phyloP scores from a whole-genome alignment of 345 rosid genomes.

The Rubroshorea leprosula region DNA sequence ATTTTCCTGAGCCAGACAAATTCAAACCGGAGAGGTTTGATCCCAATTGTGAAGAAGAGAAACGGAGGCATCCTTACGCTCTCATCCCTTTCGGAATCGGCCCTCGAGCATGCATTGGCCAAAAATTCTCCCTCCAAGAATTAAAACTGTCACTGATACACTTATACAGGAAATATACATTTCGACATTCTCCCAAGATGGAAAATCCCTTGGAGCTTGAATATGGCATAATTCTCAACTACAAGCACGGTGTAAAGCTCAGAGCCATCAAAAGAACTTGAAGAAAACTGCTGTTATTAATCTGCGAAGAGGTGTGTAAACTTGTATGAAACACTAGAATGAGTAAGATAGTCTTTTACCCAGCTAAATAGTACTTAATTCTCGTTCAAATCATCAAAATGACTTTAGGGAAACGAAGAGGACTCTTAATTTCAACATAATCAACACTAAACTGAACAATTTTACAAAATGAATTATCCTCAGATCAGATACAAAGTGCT shows the following conservation, averaged over 20 bases:
- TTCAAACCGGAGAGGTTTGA: conserved; percentile 83
- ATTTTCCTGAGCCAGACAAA: conserved; percentile 80
- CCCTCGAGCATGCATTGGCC: conserved; percentile 91
- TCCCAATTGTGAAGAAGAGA: conserved; percentile 75
- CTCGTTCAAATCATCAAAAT: not conserved
- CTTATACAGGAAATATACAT: conserved; percentile 52
- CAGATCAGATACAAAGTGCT: not conserved
- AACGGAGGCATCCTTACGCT: conserved; percentile 76
- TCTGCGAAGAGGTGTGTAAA: no score
- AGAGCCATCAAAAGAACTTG: conserved; percentile 46
- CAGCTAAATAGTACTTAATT: no score
- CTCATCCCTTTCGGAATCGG: conserved; percentile 85
- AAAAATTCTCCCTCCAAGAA: conserved; percentile 75
- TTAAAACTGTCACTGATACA: conserved; percentile 67
- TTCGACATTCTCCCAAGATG: conserved; percentile 75
- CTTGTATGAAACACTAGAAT: no score
- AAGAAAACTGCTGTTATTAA: conserved; percentile 14
- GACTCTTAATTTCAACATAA: no score
- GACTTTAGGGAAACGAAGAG: no score
- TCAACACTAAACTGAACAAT: no score
- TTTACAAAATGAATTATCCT: no score
- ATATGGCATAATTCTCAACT: conserved; percentile 75
- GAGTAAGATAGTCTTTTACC: no score
- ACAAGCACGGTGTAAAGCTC: conserved; percentile 80
- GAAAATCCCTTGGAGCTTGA: conserved; percentile 75